Percentiles rank a stretch among this genome's conserved stretches.
Evolutionary conservation across 768 basidiomycete genomes (phyloP).

Genomic region (Suillus subluteus): DNA sequence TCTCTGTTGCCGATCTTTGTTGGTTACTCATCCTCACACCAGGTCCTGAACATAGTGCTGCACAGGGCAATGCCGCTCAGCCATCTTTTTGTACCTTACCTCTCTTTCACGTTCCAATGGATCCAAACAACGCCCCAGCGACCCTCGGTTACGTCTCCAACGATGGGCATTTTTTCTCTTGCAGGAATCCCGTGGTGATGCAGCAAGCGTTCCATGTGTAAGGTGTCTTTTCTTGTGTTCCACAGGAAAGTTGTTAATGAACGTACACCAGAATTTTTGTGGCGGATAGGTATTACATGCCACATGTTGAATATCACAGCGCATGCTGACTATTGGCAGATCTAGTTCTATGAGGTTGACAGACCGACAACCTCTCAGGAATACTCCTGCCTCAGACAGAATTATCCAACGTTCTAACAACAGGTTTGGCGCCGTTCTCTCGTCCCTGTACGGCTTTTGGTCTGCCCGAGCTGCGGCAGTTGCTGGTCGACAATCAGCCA

Average conservation of each 20-base stretch:
- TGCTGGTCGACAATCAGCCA: slow-evolving; percentile 28
- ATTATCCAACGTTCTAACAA: slow-evolving; percentile 46
- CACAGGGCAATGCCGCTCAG: slow-evolving; percentile 40
- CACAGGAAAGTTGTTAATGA: not conserved
- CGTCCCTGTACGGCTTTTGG: slow-evolving; percentile 61
- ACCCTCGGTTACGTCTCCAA: slow-evolving; percentile 53
- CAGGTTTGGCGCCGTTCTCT: slow-evolving; percentile 61
- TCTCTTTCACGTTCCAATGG: slow-evolving; percentile 49
- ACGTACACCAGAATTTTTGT: slow-evolving; percentile 49
- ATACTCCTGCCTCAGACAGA: slow-evolving; percentile 43
- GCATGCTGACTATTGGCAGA: slow-evolving; percentile 30
- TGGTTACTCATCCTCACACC: not conserved
- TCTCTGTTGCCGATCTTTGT: not conserved
- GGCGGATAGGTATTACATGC: slow-evolving; percentile 44
- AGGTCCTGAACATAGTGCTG: slow-evolving; percentile 55
- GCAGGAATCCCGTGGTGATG: slow-evolving; percentile 54
- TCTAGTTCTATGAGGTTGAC: slow-evolving; percentile 50
- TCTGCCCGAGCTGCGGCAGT: slow-evolving; percentile 47
- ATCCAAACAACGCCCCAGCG: slow-evolving; percentile 27
- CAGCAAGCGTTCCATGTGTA: slow-evolving; percentile 65
- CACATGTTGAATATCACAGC: not conserved
- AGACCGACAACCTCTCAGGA: slow-evolving; percentile 48
- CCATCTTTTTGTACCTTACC: slow-evolving; percentile 60
- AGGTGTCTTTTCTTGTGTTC: slow-evolving; percentile 29
- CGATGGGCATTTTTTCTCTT: slow-evolving; percentile 59